phyloP scores from a whole-genome alignment of 1,284 basidiomycete species.

The Tilletia caries region DNA sequence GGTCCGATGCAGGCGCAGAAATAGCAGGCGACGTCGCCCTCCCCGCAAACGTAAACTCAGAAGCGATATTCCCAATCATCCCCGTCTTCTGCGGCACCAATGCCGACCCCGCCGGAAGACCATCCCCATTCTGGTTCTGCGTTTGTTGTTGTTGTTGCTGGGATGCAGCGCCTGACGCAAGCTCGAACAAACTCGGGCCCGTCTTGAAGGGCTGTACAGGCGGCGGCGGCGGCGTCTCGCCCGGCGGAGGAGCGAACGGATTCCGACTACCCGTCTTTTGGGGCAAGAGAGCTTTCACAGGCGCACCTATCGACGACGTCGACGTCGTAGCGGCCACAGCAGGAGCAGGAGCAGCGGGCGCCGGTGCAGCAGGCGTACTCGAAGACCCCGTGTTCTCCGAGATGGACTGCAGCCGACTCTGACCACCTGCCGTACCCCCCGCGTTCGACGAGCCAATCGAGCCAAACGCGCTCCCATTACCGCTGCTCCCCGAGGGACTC shows the following conservation, averaged over 20 bases:
- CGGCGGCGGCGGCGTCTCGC: constrained; percentile 56
- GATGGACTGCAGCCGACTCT: not conserved
- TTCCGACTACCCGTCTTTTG: constrained; percentile 92
- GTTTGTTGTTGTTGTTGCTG: no score
- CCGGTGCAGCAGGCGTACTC: not conserved
- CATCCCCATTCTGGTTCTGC: no score
- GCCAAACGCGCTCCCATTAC: constrained; percentile 6
- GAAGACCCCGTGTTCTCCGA: not conserved
- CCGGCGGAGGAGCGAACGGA: constrained; percentile 76
- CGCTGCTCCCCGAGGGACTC: constrained; percentile 1
- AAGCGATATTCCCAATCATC: constrained; percentile 53
- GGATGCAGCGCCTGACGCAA: no score
- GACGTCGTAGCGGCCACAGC: constrained; percentile 39
- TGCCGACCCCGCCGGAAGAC: no score
- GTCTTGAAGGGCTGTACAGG: constrained; percentile 24
- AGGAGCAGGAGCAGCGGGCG: not conserved
- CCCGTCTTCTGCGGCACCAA: constrained; percentile 50
- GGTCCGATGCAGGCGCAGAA: not conserved
- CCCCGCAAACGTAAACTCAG: constrained; percentile 49
- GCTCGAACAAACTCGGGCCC: constrained; percentile 20
- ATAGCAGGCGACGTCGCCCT: not conserved
- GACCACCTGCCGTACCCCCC: constrained; percentile 18
- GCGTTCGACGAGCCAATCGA: not conserved
- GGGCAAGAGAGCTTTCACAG: constrained; percentile 65
- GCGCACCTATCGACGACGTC: constrained; percentile 52